Conservation (phyloP, 2,329 filamentous ascomycete genomes). For the Paecilomyces variotii region DNA sequence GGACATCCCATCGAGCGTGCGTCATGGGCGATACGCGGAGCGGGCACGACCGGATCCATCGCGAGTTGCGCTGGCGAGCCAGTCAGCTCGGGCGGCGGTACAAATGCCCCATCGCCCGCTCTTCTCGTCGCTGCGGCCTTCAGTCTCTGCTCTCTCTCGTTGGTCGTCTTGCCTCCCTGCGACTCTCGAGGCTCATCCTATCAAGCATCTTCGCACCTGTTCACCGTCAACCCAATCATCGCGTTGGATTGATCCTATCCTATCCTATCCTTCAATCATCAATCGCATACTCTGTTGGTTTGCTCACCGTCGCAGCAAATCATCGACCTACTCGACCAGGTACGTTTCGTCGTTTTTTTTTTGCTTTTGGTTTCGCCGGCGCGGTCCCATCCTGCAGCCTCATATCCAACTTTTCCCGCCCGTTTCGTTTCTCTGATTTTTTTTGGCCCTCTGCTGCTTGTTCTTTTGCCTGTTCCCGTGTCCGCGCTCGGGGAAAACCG, state of each 20-base stretch:
- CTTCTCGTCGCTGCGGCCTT: constrained; percentile 25
- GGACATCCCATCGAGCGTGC: background rate
- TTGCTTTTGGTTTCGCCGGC: too few species aligned
- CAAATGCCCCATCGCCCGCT: constrained; percentile 35
- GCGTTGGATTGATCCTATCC: constrained; percentile 9
- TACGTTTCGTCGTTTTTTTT: too few species aligned
- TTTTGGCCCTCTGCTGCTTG: background rate
- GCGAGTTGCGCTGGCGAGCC: constrained; percentile 12
- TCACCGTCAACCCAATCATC: background rate
- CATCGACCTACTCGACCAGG: too few species aligned
- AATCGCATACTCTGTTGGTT: too few species aligned
- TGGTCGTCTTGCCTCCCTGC: constrained; percentile 28
- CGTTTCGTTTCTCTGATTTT: too few species aligned
- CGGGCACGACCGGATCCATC: background rate
- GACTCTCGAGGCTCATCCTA: background rate
- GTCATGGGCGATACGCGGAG: background rate
- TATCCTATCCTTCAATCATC: background rate
- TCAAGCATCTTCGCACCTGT: background rate
- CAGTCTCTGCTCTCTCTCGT: constrained; percentile 33
- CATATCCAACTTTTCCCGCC: too few species aligned
- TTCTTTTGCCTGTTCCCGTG: background rate
- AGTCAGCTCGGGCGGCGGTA: constrained; percentile 23
- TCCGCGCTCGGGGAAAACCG: background rate
- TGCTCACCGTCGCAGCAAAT: too few species aligned
- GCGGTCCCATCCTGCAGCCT: too few species aligned